Evolutionary conservation across 2,329 filamentous ascomycete genomes (phyloP).

Genomic region (Metarhizium sp.): DNA sequence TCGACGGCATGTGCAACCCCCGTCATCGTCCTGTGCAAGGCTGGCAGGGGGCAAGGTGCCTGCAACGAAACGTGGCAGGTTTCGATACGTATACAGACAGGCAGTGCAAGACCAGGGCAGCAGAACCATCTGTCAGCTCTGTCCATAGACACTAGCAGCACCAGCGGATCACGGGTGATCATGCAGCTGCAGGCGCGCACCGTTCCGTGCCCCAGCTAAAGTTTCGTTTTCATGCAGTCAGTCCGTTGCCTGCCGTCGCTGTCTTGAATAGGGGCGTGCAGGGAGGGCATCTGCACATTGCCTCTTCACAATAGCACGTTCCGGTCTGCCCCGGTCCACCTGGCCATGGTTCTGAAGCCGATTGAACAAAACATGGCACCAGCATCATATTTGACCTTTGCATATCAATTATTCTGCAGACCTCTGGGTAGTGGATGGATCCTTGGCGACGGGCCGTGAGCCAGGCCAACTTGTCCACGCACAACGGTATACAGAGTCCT

Average conservation of each 20-base stretch:
- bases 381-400: background rate
- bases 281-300: background rate
- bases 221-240: background rate
- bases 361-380: background rate
- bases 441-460: too few species aligned
- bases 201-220: conserved; percentile 17
- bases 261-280: background rate
- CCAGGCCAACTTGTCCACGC: background rate
- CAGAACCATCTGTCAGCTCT: conserved; percentile 2
- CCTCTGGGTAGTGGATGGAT: background rate
- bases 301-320: too few species aligned
- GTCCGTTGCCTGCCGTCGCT: background rate
- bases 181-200: conserved; percentile 26
- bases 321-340: too few species aligned
- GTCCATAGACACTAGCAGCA: conserved; percentile 5
- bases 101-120: background rate
- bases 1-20: conserved; percentile 1
- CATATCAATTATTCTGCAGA: background rate
- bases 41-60: background rate
- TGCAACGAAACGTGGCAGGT: conserved; percentile 17
- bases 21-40: conserved; percentile 1
- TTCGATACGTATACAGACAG: conserved; percentile 13
- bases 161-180: conserved; percentile 23
- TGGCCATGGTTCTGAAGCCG: background rate
- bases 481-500: background rate